Evolutionary conservation across 164 flowering plant species (phyloP).

Genomic region (Berberis vulgaris): DNA sequence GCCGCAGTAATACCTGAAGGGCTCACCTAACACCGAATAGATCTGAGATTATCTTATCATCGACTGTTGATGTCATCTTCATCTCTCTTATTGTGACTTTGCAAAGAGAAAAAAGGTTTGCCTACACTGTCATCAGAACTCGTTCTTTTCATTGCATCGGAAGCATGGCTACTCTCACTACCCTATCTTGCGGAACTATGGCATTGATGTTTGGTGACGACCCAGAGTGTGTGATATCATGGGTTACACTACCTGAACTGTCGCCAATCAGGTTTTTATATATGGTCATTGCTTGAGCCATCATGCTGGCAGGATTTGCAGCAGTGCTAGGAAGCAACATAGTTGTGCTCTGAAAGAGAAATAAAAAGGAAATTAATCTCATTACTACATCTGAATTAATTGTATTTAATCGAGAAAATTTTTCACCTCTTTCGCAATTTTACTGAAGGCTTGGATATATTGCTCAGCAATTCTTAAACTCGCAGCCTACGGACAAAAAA

Average conservation of each 20-base stretch:
- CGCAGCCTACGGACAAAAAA: conserved; percentile 85
- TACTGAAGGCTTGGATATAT: conserved; percentile 70
- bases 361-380: not conserved
- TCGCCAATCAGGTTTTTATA: conserved; percentile 51
- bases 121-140: too few relatives aligned
- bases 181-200: too few relatives aligned
- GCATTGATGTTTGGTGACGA: not conserved
- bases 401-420: not conserved
- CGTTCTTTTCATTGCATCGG: conserved; percentile 9
- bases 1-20: too few relatives aligned
- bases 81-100: too few relatives aligned
- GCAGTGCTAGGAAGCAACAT: conserved; percentile 63
- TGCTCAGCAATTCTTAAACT: conserved; percentile 81
- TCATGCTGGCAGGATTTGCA: conserved; percentile 53
- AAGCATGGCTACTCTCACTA: too few relatives aligned
- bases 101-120: too few relatives aligned
- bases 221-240: conserved; percentile 6
- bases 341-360: conserved; percentile 52
- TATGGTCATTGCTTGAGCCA: conserved; percentile 52
- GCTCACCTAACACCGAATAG: too few relatives aligned
- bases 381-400: not conserved
- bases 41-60: too few relatives aligned
- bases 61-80: too few relatives aligned
- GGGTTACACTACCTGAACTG: conserved; percentile 8
- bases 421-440: conserved; percentile 77